A percentile compares a stretch with the other conserved stretches of the same genome.
These are phyloP conservation scores for Saccharomyces hybrid DNA, from an alignment of 1,139 yeast species.

Conservation along the genomic window DNA sequence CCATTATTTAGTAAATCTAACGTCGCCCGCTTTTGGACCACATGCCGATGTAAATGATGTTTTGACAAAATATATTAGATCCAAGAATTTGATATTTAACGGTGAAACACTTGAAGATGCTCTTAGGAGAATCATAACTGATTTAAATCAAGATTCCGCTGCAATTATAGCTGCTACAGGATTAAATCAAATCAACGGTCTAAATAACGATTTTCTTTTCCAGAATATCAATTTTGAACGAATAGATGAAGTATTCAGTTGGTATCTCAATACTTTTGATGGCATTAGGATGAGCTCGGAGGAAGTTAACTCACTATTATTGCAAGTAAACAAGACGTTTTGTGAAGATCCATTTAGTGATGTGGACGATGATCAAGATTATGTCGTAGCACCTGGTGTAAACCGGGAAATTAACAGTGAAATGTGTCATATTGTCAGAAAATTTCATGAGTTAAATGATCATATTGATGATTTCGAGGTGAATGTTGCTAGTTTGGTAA, in stretches of 20 bases:
- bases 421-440: slow-evolving; percentile 28
- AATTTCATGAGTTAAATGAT: slow-evolving; percentile 28
- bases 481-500: slow-evolving; percentile 32
- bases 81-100: slow-evolving; percentile 23
- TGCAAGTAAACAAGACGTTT: slow-evolving; percentile 25
- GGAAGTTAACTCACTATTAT: slow-evolving; percentile 19
- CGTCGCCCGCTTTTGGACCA: slow-evolving; percentile 31
- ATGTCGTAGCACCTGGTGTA: slow-evolving; percentile 29
- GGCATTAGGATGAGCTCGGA: slow-evolving; percentile 14
- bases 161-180: slow-evolving; percentile 33
- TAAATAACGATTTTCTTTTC: slow-evolving; percentile 26
- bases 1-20: slow-evolving; percentile 45
- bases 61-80: slow-evolving; percentile 25
- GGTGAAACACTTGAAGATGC: slow-evolving; percentile 27
- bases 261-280: slow-evolving; percentile 17
- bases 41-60: slow-evolving; percentile 30
- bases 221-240: slow-evolving; percentile 30
- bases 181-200: slow-evolving; percentile 27
- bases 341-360: slow-evolving; percentile 27
- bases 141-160: slow-evolving; percentile 30
- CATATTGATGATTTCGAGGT: slow-evolving; percentile 32
- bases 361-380: slow-evolving; percentile 16
- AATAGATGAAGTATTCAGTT: slow-evolving; percentile 26
- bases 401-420: slow-evolving; percentile 26
- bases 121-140: slow-evolving; percentile 24